Evolutionary conservation across 2,329 filamentous ascomycete genomes (phyloP), one percentile per base, ranked within the genome.

Genomic region (Colletotrichum gigasporum): DNA sequence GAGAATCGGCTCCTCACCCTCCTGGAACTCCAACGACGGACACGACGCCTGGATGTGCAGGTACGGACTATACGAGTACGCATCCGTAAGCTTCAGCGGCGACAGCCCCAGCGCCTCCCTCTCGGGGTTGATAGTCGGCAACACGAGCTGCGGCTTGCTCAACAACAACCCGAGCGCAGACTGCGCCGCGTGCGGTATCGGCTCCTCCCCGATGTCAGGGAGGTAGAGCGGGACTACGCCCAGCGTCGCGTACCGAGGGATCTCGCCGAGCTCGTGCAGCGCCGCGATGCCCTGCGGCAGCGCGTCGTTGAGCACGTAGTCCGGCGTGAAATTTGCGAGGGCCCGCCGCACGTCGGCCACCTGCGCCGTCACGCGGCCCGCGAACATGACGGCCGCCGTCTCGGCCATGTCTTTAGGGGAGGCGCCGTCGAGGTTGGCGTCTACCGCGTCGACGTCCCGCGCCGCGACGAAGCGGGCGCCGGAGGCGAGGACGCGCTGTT

Each of bases 31-130:
- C 20, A 79, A 54, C 0, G 61, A 69, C 0, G 74, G 68, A 11
- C 73, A 77, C 0, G 76, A 79, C 0, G 77, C 76, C 30, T 78
- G 76, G 16, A 80, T 76, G 62, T 80, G 78, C 57, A 80, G 68
- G 59, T 74, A 72, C 8, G 75, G 73, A 59, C 76, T 78, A 63
- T 79, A 79, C 5, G 65, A 71, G 60, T 73, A 79, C 16, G 68
- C 66, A 53, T 78, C 76, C 16, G 69, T 60, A 1, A 74, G 65
- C 20, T 78, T 71, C 3, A 79, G 68, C 3, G 66, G 59, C 0
- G 34, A 16, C 12, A 79, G 63, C 0, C 74, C 74, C 7, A 79
- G 67, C 1, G 12, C 41, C 8, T 65, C 69, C 22, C 78, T 69
- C 34, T 79, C 73, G 2, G 47, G 50, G 58, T 79, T 76, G 37